A percentile compares a stretch with the other conserved stretches of the same genome.
These are phyloP conservation scores for Malania oleifera DNA, from an alignment of 164 flowering plant species.

Conservation along the genomic window DNA sequence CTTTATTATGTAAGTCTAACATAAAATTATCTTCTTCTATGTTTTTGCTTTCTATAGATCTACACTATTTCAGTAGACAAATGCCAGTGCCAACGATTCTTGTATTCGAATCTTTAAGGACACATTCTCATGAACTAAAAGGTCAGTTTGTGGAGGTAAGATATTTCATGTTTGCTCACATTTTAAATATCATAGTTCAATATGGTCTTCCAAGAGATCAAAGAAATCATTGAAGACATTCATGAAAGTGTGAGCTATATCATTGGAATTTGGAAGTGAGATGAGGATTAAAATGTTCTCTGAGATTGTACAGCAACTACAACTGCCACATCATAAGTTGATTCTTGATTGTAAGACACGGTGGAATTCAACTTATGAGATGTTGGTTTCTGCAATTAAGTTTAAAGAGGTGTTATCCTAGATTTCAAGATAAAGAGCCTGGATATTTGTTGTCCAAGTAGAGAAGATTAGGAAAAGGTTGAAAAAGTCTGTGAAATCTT, in stretches of 20 bases:
- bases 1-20: too few species aligned
- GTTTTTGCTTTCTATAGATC: too few species aligned
- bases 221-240: background rate
- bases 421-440: too few species aligned
- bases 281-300: constrained; percentile 1
- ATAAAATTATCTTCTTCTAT: too few species aligned
- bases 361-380: too few species aligned
- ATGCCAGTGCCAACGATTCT: constrained; percentile 9
- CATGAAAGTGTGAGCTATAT: constrained; percentile 4
- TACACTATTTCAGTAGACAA: constrained; percentile 10
- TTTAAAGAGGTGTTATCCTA: too few species aligned
- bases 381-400: too few species aligned
- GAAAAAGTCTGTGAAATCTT: constrained; percentile 11
- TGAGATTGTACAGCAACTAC: constrained; percentile 10
- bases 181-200: constrained; percentile 14
- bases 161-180: constrained; percentile 14
- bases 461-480: background rate
- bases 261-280: background rate
- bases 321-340: constrained; percentile 5
- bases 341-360: constrained; percentile 14
- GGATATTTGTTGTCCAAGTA: constrained; percentile 1
- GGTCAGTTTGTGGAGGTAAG: constrained; percentile 1
- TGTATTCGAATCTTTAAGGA: constrained; percentile 1
- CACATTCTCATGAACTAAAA: background rate
- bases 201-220: constrained; percentile 3